These are phyloP conservation scores for Amanita inopinata DNA, from an alignment of 768 basidiomycete species.

Conservation along the genomic window DNA sequence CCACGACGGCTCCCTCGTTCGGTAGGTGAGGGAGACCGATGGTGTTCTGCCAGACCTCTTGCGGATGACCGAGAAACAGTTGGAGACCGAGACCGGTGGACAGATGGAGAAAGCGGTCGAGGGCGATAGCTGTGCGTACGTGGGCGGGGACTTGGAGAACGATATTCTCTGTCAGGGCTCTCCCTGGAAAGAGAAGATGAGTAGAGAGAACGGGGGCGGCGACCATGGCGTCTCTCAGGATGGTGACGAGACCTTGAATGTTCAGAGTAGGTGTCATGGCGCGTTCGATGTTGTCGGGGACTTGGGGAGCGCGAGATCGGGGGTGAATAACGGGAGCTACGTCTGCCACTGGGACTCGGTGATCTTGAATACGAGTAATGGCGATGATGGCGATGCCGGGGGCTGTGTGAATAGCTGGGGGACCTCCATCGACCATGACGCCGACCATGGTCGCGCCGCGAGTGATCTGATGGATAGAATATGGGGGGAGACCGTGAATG, in stretches of 20 bases:
- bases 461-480: slow-evolving; percentile 6
- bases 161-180: neutral
- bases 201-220: neutral
- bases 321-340: neutral
- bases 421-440: neutral
- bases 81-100: neutral
- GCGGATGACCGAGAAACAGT: neutral
- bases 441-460: neutral
- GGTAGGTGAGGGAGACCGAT: no score
- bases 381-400: neutral
- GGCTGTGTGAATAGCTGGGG: slow-evolving; percentile 3
- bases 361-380: slow-evolving; percentile 1
- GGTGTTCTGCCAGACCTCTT: neutral
- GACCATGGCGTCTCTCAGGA: neutral
- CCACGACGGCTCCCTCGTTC: neutral
- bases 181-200: neutral
- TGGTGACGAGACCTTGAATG: no score
- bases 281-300: neutral
- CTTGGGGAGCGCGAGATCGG: slow-evolving; percentile 8
- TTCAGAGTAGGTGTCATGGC: neutral
- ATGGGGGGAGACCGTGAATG: slow-evolving; percentile 2
- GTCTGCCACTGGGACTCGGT: slow-evolving; percentile 1
- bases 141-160: neutral
- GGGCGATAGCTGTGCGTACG: neutral
- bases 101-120: neutral